Base-by-base conservation (phyloP, 768 basidiomycete species). In the Cyclocybe cylindracea region DNA sequence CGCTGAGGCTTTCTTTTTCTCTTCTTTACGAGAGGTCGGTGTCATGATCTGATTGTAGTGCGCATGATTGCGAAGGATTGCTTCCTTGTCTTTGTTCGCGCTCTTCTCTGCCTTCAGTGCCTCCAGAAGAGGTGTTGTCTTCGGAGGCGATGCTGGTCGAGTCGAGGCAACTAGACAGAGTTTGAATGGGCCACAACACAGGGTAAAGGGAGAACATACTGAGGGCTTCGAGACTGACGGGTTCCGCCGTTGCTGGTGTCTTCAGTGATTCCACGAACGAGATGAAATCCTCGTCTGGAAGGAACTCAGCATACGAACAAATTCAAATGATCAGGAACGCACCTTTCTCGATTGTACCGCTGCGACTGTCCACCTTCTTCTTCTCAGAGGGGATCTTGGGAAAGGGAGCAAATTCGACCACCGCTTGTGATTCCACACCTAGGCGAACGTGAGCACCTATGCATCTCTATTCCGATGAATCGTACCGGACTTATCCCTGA, bases 381-480 rank as follows among this genome's bases (percentile, higher is more conserved):
- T 85, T 85, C 68, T 88, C 84, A 0, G 79, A 63, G 0, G 94
- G 91, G 9, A 88, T 70, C 64, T 94, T 97, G 67, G 94, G 94
- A 56, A 88, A 91, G 4, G 94, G 93, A 0, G 97, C 90, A 62
- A 90, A 98, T 69, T 99, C 96, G 6, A 99, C 94, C 4, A 97
- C 76, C 1, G 91, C 94, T 44, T 87, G 78, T 2, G 85, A 91
- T 65, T 96, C 92, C 61, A 87, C 88, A 11, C 96, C 96, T 96
- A 58, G 5, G 16, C n/a, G 24, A 24, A 24, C 2, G n/a, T 7
- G 16, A 48, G 31, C 47, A 32, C 38, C 48, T 44, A 18, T 46
- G 39, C 29, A 59, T 41, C 24, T 38, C 44, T 19, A 51, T 11
- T 11, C 41, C 31, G 39, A 7, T 33, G 18, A 29, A 18, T 61